A percentile compares a stretch with the other conserved stretches of the same genome.
These are phyloP conservation scores for Claviceps lovelessii DNA, from an alignment of 2,329 filamentous ascomycete species.

Conservation along the genomic window DNA sequence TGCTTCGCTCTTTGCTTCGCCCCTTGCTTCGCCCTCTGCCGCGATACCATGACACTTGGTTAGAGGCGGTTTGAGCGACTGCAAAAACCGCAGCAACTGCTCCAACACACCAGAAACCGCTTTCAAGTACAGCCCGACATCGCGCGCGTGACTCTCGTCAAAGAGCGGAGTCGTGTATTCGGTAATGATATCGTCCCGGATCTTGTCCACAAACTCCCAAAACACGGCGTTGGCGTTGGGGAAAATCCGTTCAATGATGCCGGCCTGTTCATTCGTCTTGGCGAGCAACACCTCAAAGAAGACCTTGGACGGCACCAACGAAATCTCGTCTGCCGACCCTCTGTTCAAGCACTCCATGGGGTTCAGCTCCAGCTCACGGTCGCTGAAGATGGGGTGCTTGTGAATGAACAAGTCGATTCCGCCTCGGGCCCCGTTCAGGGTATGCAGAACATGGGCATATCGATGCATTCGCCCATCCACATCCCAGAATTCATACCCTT, in stretches of 20 bases:
- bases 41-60: not conserved
- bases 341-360: conserved; percentile 70
- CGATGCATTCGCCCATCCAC: conserved; percentile 77
- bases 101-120: conserved; percentile 79
- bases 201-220: conserved; percentile 64
- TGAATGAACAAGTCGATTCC: conserved; percentile 77
- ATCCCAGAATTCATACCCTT: conserved; percentile 79
- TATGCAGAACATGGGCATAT: conserved; percentile 74
- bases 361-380: conserved; percentile 51
- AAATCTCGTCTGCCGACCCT: conserved; percentile 49
- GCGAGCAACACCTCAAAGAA: conserved; percentile 66
- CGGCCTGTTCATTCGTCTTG: conserved; percentile 70
- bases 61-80: conserved; percentile 51
- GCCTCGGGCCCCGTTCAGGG: conserved; percentile 65
- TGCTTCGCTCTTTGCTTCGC: not conserved
- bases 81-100: conserved; percentile 65
- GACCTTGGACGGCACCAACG: conserved; percentile 61
- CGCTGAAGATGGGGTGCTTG: conserved; percentile 71
- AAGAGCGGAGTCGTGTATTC: conserved; percentile 79
- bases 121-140: conserved; percentile 64
- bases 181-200: conserved; percentile 69
- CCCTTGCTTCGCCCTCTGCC: not conserved
- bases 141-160: conserved; percentile 69
- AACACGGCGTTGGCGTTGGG: conserved; percentile 56
- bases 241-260: conserved; percentile 71